Evolutionary conservation across 495 filamentous ascomycete species (phyloP).

Genomic region (Staphylotrichum longicolle): DNA sequence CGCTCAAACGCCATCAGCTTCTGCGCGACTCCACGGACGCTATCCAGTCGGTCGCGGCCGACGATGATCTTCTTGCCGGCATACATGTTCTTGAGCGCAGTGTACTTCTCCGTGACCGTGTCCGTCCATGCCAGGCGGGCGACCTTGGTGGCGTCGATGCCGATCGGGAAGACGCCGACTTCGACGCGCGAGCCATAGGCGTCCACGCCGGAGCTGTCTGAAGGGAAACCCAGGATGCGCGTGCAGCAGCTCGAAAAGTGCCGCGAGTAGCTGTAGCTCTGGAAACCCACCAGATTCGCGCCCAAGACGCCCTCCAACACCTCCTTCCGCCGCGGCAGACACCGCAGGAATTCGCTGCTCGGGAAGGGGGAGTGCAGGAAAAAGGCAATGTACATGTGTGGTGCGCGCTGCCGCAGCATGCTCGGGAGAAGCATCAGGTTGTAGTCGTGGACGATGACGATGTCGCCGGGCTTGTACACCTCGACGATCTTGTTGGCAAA

Average conservation of each 20-base stretch:
- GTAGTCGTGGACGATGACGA: constrained; percentile 90
- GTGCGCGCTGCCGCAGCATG: constrained; percentile 75
- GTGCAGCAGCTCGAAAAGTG: constrained; percentile 93
- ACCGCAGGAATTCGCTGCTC: constrained; percentile 87
- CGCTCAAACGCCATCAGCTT: constrained; percentile 90
- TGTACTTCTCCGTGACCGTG: constrained; percentile 63
- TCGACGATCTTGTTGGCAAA: constrained; percentile 84
- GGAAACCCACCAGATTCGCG: constrained; percentile 88
- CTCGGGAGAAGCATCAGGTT: constrained; percentile 83
- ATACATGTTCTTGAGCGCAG: constrained; percentile 69
- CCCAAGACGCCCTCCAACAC: constrained; percentile 83
- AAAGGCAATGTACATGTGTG: constrained; percentile 85
- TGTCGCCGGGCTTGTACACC: constrained; percentile 84
- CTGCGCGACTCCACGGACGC: constrained; percentile 83
- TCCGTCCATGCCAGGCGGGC: constrained; percentile 67
- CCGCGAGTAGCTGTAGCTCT: constrained; percentile 86
- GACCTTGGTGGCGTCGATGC: constrained; percentile 74
- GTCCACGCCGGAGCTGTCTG: constrained; percentile 74
- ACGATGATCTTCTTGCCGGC: constrained; percentile 86
- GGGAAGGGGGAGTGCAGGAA: constrained; percentile 92
- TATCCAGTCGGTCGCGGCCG: constrained; percentile 88
- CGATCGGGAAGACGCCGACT: constrained; percentile 87
- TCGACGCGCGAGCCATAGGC: constrained; percentile 84
- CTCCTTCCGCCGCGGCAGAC: constrained; percentile 80
- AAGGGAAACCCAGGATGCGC: constrained; percentile 79